Conservation (phyloP, 768 basidiomycete genomes). For the Mrakia gelida region DNA sequence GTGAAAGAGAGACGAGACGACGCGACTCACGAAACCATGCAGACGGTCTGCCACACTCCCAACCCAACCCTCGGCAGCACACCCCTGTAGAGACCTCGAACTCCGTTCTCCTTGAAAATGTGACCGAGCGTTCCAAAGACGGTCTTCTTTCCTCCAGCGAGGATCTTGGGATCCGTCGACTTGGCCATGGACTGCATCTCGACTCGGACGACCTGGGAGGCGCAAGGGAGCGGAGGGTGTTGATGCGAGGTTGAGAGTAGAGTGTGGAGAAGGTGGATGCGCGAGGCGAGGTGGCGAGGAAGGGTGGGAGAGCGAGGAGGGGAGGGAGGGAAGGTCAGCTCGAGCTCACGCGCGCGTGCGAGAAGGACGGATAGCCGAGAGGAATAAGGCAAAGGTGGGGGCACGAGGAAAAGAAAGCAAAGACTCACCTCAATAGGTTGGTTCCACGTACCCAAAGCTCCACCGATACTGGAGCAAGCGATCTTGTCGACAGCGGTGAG, state of each 20-base stretch:
- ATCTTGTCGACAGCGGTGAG: conserved; percentile 81
- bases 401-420: background rate
- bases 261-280: background rate
- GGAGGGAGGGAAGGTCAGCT: background rate
- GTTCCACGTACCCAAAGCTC: conserved; percentile 97
- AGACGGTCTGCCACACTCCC: conserved; percentile 94
- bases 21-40: conserved; percentile 77
- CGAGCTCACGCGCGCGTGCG: conserved; percentile 49
- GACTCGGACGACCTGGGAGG: conserved; percentile 34
- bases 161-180: conserved; percentile 65
- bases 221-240: background rate
- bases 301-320: background rate
- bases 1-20: conserved; percentile 2
- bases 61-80: conserved; percentile 95
- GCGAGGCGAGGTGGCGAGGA: too few relatives aligned
- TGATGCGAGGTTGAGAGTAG: background rate
- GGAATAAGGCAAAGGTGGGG: background rate
- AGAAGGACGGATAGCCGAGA: too few relatives aligned
- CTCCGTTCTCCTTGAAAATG: conserved; percentile 93
- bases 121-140: conserved; percentile 86
- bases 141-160: conserved; percentile 69
- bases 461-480: conserved; percentile 74
- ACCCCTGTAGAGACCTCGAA: conserved; percentile 94
- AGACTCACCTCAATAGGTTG: conserved; percentile 74
- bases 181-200: conserved; percentile 99